Evolutionary conservation across 306 rosid species (phyloP), one percentile per base, ranked within the genome.

Genomic region (Sophora flavescens): DNA sequence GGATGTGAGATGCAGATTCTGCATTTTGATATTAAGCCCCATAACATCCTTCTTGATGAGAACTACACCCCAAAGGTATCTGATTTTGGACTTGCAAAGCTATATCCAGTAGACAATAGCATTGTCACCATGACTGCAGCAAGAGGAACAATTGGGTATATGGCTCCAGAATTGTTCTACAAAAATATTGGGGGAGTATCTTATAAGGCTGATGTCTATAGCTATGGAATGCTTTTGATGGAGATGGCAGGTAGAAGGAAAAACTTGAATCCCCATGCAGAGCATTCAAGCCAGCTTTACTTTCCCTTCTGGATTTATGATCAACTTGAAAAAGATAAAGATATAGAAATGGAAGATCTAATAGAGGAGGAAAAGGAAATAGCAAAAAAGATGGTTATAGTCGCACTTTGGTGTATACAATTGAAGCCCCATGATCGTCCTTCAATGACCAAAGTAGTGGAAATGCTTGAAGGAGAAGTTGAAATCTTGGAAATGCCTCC

Each of bases 401-500:
- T 22, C 22, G 22, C 22, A 22, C 22, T 22, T 22, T 22, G 22
- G 22, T 22, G 22, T 22, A 36, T 4, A 36, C 39, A 36, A 36
- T 36, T 8, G 8, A 75, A 47, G 64, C 84, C 91, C 0, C 11
- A 2, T 0, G 71, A 87, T 16, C 77, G 86, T 3, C 91, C 87
- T 9, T 54, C 81, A 0, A 80, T 85, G 84, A 68, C 36, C 3
- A 63, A 65, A 76, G 84, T 85, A 0, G 3, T 78, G 1, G 79
- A 79, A 22, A 87, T 81, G 84, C 80, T 80, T 35, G 84, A 78
- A 78, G 81, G 80, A 15, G 73, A 76, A 1, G 30, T 53, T 7
- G 57, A 75, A 38, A 17, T 5, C 14, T 0, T 72, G 9, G 16
- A 81, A 68, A 54, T 84, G 53, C 85, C 90, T 53, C 75, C 72